Conservation (phyloP, 768 basidiomycete species). For the Suillus subalutaceus region DNA sequence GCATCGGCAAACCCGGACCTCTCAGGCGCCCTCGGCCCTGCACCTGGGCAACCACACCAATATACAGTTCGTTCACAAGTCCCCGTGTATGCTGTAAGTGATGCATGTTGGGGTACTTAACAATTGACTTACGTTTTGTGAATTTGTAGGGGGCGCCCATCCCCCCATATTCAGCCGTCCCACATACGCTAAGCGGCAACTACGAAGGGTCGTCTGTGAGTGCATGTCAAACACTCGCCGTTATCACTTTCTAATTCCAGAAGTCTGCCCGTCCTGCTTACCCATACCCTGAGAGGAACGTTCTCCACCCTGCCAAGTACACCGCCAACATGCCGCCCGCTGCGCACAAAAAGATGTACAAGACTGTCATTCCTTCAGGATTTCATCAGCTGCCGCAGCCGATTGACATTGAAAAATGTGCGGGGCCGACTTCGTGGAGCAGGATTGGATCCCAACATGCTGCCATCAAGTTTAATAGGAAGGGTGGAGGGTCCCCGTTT, state of each 20-base stretch:
- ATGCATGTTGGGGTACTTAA: neutral
- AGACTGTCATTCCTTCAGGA: conserved; percentile 27
- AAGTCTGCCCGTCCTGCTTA: conserved; percentile 22
- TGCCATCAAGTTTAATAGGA: conserved; percentile 35
- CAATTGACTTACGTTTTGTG: neutral
- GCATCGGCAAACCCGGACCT: neutral
- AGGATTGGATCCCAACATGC: conserved; percentile 20
- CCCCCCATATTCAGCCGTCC: conserved; percentile 28
- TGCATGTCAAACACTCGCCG: neutral
- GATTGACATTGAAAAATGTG: conserved; percentile 15
- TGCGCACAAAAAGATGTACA: conserved; percentile 7
- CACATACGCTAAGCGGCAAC: conserved; percentile 21
- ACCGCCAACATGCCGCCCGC: conserved; percentile 11
- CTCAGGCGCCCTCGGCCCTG: conserved; percentile 1
- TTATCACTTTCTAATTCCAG: conserved; percentile 12
- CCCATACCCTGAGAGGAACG: conserved; percentile 34
- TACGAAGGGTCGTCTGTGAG: conserved; percentile 18
- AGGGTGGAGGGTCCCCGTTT: conserved; percentile 29
- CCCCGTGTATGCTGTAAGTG: neutral
- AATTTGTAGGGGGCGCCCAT: neutral
- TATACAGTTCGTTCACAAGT: neutral
- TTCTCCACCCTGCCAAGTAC: conserved; percentile 28
- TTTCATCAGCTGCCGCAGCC: conserved; percentile 18
- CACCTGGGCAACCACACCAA: neutral
- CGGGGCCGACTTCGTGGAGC: neutral